Conservation (phyloP, 192 early-diverging fungal species). For the Coemansia sp. region DNA sequence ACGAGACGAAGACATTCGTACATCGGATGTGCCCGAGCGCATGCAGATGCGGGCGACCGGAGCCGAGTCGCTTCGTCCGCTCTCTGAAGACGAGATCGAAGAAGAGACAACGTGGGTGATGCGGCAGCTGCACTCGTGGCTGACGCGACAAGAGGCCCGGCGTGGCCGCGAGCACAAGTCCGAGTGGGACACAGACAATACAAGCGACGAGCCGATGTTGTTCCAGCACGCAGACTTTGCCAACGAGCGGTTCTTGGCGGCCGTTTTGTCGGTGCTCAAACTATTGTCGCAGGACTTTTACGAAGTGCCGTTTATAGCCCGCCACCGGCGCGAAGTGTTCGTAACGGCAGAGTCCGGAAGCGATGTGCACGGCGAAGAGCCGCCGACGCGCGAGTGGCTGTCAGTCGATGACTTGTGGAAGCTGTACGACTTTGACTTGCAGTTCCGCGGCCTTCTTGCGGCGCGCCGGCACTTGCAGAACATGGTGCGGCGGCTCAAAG, state of each 20-base stretch:
- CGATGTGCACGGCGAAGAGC: constrained; percentile 26
- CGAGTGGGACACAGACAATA: background rate
- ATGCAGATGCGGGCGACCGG: constrained; percentile 69
- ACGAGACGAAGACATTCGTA: constrained; percentile 83
- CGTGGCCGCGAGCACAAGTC: background rate
- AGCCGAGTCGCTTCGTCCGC: constrained; percentile 31
- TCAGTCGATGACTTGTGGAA: constrained; percentile 78
- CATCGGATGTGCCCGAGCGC: constrained; percentile 88
- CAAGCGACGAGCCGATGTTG: constrained; percentile 5
- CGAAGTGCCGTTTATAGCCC: constrained; percentile 90
- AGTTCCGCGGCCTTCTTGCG: constrained; percentile 70
- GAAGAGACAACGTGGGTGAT: constrained; percentile 65
- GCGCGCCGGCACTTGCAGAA: constrained; percentile 59
- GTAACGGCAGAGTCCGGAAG: constrained; percentile 40
- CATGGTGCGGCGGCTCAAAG: constrained; percentile 46
- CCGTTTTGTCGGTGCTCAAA: constrained; percentile 61
- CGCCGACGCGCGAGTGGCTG: constrained; percentile 57
- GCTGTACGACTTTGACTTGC: constrained; percentile 81
- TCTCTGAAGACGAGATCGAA: constrained; percentile 63
- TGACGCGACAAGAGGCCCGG: constrained; percentile 14
- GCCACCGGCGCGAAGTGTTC: constrained; percentile 85
- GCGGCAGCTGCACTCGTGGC: constrained; percentile 42
- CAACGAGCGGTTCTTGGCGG: constrained; percentile 52
- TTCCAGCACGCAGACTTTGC: constrained; percentile 44
- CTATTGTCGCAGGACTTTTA: constrained; percentile 73